Evolutionary conservation across 371 early-diverging fungal genomes (phyloP).

Genomic region (Lichtheimia hyalospora): DNA sequence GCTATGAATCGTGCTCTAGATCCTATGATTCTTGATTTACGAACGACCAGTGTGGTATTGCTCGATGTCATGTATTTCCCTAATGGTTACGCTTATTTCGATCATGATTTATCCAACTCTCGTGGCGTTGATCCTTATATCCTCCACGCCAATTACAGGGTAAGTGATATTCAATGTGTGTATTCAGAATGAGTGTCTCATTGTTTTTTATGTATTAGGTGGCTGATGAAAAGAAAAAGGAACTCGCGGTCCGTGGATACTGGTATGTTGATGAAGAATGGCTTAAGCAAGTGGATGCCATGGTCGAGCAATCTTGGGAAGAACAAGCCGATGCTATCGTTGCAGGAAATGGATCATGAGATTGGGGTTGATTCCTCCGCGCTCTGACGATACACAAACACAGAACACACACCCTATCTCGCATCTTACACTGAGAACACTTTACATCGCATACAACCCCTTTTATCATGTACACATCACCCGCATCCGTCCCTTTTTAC

Average conservation of each 20-base stretch:
- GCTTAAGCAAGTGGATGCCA: constrained; percentile 31
- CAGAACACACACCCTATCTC: background rate
- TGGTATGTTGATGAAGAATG: constrained; percentile 47
- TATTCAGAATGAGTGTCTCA: background rate
- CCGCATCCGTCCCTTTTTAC: background rate
- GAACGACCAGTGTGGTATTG: constrained; percentile 28
- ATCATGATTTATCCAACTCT: constrained; percentile 25
- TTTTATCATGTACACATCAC: no score
- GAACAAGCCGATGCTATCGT: constrained; percentile 21
- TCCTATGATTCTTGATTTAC: constrained; percentile 26
- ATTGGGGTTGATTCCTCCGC: background rate
- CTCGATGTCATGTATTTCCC: constrained; percentile 44
- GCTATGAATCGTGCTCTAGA: constrained; percentile 39
- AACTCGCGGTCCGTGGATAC: constrained; percentile 18
- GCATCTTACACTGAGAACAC: background rate
- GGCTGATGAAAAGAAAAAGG: constrained; percentile 54
- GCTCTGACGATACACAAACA: background rate
- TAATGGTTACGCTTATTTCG: constrained; percentile 38
- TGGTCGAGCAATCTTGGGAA: constrained; percentile 10
- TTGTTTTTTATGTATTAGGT: constrained; percentile 16
- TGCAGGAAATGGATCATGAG: background rate
- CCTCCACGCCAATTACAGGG: constrained; percentile 41
- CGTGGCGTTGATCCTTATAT: constrained; percentile 39
- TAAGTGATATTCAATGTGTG: constrained; percentile 9
- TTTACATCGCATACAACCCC: background rate